Evolutionary conservation across 225 moss, liverwort and hornwort genomes (phyloP), one percentile per base, ranked within the genome.

Genomic region (Straminergon stramineum): DNA sequence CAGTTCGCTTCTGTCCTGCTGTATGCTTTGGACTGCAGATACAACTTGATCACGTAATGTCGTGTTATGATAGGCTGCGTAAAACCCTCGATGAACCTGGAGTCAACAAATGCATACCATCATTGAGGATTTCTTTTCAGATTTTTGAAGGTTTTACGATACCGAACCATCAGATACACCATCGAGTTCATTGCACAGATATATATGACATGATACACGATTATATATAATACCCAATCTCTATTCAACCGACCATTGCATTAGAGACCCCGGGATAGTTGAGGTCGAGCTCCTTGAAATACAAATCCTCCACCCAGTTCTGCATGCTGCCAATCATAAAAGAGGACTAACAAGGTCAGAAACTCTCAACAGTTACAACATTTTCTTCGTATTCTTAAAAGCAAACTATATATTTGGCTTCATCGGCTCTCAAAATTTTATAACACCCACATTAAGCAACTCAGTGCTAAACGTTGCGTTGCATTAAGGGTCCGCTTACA

Each of bases 221-320:
- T 67, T 67, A 18, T 52, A 82, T 56, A 64, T n/a, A 32, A 45
- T 48, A 74, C 32, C 66, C 78, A 73, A 63, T 52, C 52, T 81
- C 53, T 43, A 64, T 82, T 90, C 86, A 62, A 85, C 94, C 70
- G 57, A 97, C 99, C 95, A 97, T 93, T 74, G 96, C 97, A 93
- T 97, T 93, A 86, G 92, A 93, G 43, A 99, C 92, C 53, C 96
- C 97, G 34, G 96, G 99, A 83, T 99, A 99, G 84, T 97, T 97
- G 75, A 99, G 97, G 93, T 99, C 97, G 85, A 99, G 91, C 95
- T 99, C 96, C 94, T 91, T 96, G 67, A 99, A 99, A 90, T 90
- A 97, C 87, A 99, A 93, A 92, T 99, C 97, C 92, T 99, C 97
- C 57, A 94, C 96, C 99, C 99, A 99, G 87, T 99, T 99, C 83